Evolutionary conservation across 2,329 filamentous ascomycete species (phyloP).

Genomic region (Chrysoporthe deuterocubensis): DNA sequence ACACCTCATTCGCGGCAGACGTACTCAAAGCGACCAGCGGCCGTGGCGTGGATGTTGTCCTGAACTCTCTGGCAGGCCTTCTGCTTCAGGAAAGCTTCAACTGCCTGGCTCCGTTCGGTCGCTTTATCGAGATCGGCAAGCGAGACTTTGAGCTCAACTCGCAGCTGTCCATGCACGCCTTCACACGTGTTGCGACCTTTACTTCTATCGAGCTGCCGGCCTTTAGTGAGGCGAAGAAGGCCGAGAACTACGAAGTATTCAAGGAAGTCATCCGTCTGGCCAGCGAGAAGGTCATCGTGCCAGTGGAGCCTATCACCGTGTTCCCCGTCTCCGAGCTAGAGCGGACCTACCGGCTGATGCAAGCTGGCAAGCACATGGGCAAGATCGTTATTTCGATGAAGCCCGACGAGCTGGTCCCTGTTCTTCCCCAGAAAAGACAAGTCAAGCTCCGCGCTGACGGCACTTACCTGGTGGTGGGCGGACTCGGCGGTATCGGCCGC

Average conservation of each 20-base stretch:
- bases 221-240: slow-evolving; percentile 10
- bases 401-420: slow-evolving; percentile 31
- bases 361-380: slow-evolving; percentile 28
- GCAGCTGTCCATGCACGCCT: slow-evolving; percentile 40
- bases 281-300: slow-evolving; percentile 14
- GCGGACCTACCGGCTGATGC: slow-evolving; percentile 45
- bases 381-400: slow-evolving; percentile 44
- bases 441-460: slow-evolving; percentile 32
- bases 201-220: slow-evolving; percentile 39
- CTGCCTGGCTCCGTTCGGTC: slow-evolving; percentile 40
- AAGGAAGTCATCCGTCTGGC: slow-evolving; percentile 7
- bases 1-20: slow-evolving; percentile 35
- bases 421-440: slow-evolving; percentile 24
- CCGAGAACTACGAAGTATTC: background rate
- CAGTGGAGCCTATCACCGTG: slow-evolving; percentile 21
- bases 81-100: slow-evolving; percentile 37
- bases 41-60: slow-evolving; percentile 34
- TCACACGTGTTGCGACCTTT: slow-evolving; percentile 27
- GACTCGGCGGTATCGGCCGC: slow-evolving; percentile 40
- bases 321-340: slow-evolving; percentile 34
- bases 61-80: slow-evolving; percentile 39
- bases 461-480: slow-evolving; percentile 40
- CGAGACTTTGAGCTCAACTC: slow-evolving; percentile 39
- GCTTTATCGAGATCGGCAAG: slow-evolving; percentile 42
- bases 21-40: slow-evolving; percentile 29